Conservation (phyloP, 176 grass and related monocot species). For the Eragrostis curvula region DNA sequence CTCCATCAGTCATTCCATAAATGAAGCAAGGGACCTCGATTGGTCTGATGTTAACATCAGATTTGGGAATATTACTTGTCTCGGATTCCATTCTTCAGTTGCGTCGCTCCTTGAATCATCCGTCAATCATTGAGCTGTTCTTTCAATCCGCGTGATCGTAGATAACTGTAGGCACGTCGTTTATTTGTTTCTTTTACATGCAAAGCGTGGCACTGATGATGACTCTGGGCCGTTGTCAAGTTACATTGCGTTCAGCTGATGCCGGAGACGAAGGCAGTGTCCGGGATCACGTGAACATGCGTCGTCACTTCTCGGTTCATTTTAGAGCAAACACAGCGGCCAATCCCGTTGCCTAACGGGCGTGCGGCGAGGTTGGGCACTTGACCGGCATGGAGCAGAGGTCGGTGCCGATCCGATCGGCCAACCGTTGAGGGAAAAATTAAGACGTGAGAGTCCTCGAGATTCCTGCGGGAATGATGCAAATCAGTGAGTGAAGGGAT, state of each 20-base stretch:
- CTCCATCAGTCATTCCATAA: neutral
- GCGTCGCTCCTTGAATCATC: neutral
- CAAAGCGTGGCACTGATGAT: neutral
- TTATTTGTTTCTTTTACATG: neutral
- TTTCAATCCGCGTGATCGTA: neutral
- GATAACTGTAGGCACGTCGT: neutral
- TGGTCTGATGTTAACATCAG: conserved; percentile 38
- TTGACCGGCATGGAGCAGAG: neutral
- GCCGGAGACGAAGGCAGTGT: neutral
- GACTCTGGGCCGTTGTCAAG: neutral
- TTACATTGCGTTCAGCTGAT: too few species aligned
- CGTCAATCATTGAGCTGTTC: neutral
- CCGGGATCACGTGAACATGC: neutral
- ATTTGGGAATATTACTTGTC: conserved; percentile 20
- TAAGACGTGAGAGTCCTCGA: neutral
- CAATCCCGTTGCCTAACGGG: neutral
- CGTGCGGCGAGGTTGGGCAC: neutral
- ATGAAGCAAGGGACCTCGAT: neutral
- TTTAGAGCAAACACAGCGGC: neutral
- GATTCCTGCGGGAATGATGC: neutral
- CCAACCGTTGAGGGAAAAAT: neutral
- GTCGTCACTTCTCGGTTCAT: neutral
- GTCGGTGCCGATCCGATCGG: conserved; percentile 22
- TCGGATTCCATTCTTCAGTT: conserved; percentile 28
- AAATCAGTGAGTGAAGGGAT: neutral